Evolutionary conservation across 2,329 filamentous ascomycete genomes (phyloP).

Genomic region (Bipolaris cookei): DNA sequence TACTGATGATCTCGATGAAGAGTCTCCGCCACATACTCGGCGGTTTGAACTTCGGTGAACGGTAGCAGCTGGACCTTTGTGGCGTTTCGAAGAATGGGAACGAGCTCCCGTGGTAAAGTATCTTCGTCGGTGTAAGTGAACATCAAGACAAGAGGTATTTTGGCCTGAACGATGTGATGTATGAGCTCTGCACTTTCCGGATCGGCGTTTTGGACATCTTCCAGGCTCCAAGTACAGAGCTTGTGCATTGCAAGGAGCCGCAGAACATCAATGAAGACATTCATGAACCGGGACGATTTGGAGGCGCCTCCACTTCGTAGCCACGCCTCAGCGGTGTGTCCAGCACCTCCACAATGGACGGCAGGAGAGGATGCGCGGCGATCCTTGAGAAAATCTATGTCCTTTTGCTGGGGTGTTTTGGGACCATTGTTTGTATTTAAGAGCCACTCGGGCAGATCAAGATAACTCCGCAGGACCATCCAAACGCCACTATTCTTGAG

Average conservation of each 20-base stretch:
- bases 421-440: slow-evolving; percentile 38
- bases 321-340: slow-evolving; percentile 54
- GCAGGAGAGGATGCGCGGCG: slow-evolving; percentile 44
- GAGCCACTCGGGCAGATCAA: slow-evolving; percentile 73
- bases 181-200: slow-evolving; percentile 85
- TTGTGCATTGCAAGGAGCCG: slow-evolving; percentile 82
- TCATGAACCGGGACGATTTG: slow-evolving; percentile 75
- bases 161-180: slow-evolving; percentile 76
- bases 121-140: slow-evolving; percentile 65
- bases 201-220: slow-evolving; percentile 91
- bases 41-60: slow-evolving; percentile 78
- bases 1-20: slow-evolving; percentile 75
- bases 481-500: slow-evolving; percentile 62
- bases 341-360: slow-evolving; percentile 46
- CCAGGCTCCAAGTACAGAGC: slow-evolving; percentile 85
- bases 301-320: slow-evolving; percentile 53
- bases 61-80: slow-evolving; percentile 76
- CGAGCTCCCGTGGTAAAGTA: slow-evolving; percentile 46
- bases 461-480: slow-evolving; percentile 61
- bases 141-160: slow-evolving; percentile 73
- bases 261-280: slow-evolving; percentile 85
- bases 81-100: slow-evolving; percentile 44
- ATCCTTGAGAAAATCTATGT: slow-evolving; percentile 24
- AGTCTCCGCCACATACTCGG: slow-evolving; percentile 81
- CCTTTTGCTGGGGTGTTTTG: slow-evolving; percentile 35